These are phyloP conservation scores for Carallia pectinifolia DNA, from an alignment of 345 rosid genomes.

Conservation along the genomic window DNA sequence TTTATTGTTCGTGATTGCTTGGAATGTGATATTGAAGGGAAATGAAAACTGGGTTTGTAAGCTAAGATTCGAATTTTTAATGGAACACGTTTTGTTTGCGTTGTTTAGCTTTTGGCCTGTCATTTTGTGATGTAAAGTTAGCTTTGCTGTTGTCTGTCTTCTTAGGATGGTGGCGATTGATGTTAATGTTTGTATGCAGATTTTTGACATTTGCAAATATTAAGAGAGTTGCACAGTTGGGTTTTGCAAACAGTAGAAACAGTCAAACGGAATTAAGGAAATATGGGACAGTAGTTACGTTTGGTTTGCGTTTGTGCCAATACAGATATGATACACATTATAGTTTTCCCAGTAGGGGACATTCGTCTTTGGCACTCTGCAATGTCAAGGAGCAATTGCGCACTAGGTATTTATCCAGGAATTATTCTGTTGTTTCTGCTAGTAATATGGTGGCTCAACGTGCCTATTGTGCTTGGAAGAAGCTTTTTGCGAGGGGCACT, in stretches of 20 bases:
- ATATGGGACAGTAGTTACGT: conserved; percentile 36
- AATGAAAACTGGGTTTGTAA: no score
- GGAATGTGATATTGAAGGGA: no score
- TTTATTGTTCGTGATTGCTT: no score
- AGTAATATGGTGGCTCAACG: conserved; percentile 41
- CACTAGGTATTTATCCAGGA: conserved; percentile 29
- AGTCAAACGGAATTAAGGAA: conserved; percentile 29
- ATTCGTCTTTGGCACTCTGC: conserved; percentile 20
- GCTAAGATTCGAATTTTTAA: no score
- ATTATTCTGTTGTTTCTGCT: conserved; percentile 40
- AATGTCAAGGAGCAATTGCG: conserved; percentile 33
- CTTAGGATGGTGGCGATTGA: background rate
- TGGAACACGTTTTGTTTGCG: no score
- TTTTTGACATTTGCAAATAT: conserved; percentile 44
- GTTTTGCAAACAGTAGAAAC: conserved; percentile 28
- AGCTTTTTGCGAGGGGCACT: conserved; percentile 43
- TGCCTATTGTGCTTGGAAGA: conserved; percentile 63
- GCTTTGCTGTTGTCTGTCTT: background rate
- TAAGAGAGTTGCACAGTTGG: conserved; percentile 33
- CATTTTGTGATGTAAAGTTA: background rate
- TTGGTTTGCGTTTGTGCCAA: conserved; percentile 42
- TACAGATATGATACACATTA: conserved; percentile 33
- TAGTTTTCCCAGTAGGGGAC: conserved; percentile 31
- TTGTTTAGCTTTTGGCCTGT: no score
- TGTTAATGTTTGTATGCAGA: conserved; percentile 43